Percentiles rank a stretch among this genome's conserved stretches.
Evolutionary conservation across 192 early-diverging fungal genomes (phyloP).

Genomic region (Diversispora eburnea): DNA sequence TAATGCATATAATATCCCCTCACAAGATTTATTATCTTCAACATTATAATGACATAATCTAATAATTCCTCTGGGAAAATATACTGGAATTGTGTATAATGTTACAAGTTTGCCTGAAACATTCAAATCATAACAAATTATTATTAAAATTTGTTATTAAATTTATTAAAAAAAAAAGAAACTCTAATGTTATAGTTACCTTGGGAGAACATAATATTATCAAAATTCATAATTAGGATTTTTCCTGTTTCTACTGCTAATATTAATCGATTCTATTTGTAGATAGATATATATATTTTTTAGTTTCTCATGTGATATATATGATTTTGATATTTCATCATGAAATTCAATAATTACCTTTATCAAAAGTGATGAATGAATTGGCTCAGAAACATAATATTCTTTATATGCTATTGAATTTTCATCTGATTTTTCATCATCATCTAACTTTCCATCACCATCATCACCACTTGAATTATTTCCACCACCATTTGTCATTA

Average conservation of each 20-base stretch:
- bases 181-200: not conserved
- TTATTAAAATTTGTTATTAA: not conserved
- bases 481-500: not conserved
- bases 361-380: conserved; percentile 12
- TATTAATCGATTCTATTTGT: conserved; percentile 16
- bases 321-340: too few species aligned
- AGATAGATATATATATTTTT: too few species aligned
- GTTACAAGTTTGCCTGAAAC: conserved; percentile 18
- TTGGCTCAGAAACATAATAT: conserved; percentile 19
- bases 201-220: conserved; percentile 1
- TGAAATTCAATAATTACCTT: not conserved
- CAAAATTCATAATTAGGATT: conserved; percentile 15
- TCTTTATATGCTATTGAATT: conserved; percentile 11
- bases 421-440: not conserved
- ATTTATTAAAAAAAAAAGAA: not conserved
- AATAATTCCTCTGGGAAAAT: conserved; percentile 17
- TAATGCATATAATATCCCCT: conserved; percentile 20
- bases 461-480: not conserved
- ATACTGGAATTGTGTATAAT: conserved; percentile 8
- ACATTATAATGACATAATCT: not conserved
- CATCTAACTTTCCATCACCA: too few species aligned
- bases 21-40: not conserved
- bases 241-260: conserved; percentile 13
- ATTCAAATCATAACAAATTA: not conserved
- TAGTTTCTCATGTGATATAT: too few species aligned